Evolutionary conservation across 2,329 filamentous ascomycete genomes (phyloP).

Genomic region (Chaetomiaceae sp.): DNA sequence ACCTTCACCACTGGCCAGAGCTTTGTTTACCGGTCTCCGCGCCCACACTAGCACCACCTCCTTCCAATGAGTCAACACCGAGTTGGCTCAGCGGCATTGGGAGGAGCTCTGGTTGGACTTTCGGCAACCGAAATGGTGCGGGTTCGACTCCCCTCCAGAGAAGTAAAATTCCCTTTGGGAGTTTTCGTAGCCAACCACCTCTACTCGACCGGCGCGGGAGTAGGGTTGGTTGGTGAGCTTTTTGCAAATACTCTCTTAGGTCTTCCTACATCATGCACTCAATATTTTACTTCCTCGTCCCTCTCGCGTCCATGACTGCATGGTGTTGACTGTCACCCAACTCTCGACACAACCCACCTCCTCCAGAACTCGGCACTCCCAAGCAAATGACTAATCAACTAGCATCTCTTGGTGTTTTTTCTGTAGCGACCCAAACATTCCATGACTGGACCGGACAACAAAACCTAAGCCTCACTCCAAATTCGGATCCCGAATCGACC

Average conservation of each 20-base stretch:
- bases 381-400: too few species aligned
- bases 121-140: neutral
- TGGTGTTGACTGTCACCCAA: too few species aligned
- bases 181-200: neutral
- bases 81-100: neutral
- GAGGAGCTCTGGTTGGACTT: neutral
- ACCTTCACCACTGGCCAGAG: neutral
- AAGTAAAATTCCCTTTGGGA: neutral
- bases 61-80: neutral
- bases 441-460: too few species aligned
- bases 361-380: too few species aligned
- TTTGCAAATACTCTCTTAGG: neutral
- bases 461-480: conserved; percentile 37
- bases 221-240: neutral
- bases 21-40: neutral
- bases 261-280: neutral
- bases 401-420: too few species aligned
- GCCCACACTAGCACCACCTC: neutral
- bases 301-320: too few species aligned
- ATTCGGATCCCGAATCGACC: conserved; percentile 58
- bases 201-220: neutral
- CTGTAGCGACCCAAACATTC: too few species aligned
- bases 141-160: neutral
- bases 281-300: too few species aligned
- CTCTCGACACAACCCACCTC: neutral